Percentiles rank a stretch among this genome's conserved stretches.
Conservation (phyloP, 805 yeast species). For the Lachancea sp. region DNA sequence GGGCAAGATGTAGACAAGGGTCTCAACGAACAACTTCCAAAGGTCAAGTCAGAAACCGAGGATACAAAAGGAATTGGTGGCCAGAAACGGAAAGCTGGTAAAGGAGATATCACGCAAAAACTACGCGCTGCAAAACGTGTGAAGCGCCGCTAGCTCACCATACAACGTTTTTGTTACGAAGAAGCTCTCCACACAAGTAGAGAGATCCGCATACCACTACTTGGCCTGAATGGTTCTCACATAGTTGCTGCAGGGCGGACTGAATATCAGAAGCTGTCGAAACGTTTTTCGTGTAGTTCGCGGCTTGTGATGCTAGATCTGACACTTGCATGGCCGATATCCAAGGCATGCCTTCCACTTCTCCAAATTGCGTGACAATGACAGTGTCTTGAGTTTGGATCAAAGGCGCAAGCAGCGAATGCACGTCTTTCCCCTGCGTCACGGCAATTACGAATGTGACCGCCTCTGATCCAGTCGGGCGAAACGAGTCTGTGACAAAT, state of each 20-base stretch:
- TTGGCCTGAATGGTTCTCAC: slow-evolving; percentile 5
- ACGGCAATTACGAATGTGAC: slow-evolving; percentile 61
- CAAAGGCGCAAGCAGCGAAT: slow-evolving; percentile 45
- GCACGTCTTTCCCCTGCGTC: slow-evolving; percentile 63
- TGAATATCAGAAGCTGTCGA: slow-evolving; percentile 20
- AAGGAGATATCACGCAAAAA: neutral
- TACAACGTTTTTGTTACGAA: neutral
- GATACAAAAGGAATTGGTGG: too few species aligned
- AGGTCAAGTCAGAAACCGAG: neutral
- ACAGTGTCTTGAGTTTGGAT: slow-evolving; percentile 49
- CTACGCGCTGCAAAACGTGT: slow-evolving; percentile 9
- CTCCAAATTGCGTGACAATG: slow-evolving; percentile 54
- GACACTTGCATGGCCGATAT: slow-evolving; percentile 42
- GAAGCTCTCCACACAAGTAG: slow-evolving; percentile 55
- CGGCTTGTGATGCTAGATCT: slow-evolving; percentile 19
- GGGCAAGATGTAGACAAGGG: neutral
- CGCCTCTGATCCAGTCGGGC: slow-evolving; percentile 14
- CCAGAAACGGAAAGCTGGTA: neutral
- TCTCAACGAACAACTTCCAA: neutral
- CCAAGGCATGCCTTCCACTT: slow-evolving; percentile 95
- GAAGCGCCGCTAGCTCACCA: neutral
- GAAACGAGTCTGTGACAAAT: slow-evolving; percentile 37
- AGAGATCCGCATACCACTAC: slow-evolving; percentile 65
- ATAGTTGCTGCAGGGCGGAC: neutral
- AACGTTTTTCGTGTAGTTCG: slow-evolving; percentile 29